Conservation (phyloP, 768 basidiomycete species). For the Naematelia encephala region DNA sequence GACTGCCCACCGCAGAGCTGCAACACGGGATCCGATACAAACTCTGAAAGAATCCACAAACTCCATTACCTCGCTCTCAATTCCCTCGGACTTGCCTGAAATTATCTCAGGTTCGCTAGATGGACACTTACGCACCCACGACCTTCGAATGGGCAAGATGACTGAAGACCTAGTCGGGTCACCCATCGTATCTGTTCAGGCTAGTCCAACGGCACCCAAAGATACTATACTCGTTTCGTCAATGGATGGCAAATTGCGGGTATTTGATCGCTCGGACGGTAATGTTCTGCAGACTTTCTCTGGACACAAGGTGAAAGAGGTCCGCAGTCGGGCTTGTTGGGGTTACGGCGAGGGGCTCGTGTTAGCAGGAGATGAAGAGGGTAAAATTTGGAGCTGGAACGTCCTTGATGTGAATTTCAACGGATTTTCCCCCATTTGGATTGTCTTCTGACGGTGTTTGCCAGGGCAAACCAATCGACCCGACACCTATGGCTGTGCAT, state of each 20-base stretch:
- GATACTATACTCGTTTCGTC: conserved; percentile 75
- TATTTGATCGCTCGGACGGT: conserved; percentile 80
- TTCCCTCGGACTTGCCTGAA: conserved; percentile 54
- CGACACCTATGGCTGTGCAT: conserved; percentile 61
- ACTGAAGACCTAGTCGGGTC: conserved; percentile 85
- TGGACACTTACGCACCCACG: conserved; percentile 87
- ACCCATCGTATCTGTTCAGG: conserved; percentile 78
- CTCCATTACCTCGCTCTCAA: conserved; percentile 36
- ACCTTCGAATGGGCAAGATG: conserved; percentile 87
- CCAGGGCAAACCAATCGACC: conserved; percentile 66
- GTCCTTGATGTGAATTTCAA: conserved; percentile 70
- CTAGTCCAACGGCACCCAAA: conserved; percentile 57
- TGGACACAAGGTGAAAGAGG: conserved; percentile 70
- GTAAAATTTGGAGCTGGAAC: conserved; percentile 88
- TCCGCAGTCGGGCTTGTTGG: conserved; percentile 77
- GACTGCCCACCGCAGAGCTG: conserved; percentile 57
- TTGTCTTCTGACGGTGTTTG: conserved; percentile 3
- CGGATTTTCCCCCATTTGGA: conserved; percentile 16
- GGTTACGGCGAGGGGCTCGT: conserved; percentile 77
- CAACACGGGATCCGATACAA: conserved; percentile 82
- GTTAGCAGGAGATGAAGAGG: conserved; percentile 85
- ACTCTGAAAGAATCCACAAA: conserved; percentile 50
- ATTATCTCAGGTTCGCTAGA: conserved; percentile 85
- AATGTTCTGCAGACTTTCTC: conserved; percentile 76
- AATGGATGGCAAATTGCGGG: conserved; percentile 76